Evolutionary conservation across 441 rosid species (phyloP).

Genomic region (Theobroma grandiflorum): DNA sequence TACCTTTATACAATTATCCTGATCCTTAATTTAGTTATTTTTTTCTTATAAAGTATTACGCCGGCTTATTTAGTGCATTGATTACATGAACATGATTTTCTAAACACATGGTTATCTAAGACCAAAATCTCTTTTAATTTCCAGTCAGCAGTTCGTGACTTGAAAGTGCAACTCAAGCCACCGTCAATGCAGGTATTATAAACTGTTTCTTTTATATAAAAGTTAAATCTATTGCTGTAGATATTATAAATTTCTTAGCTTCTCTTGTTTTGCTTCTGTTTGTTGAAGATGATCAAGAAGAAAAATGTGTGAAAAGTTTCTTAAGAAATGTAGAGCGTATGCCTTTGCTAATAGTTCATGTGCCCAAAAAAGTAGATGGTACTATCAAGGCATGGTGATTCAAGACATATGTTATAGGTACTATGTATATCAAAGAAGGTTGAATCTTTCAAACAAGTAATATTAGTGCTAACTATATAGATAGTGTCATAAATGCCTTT

Average conservation of each 20-base stretch:
- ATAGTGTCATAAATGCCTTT: background rate
- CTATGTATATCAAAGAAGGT: background rate
- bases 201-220: background rate
- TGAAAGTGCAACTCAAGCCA: constrained; percentile 96
- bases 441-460: background rate
- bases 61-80: constrained; percentile 1
- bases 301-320: background rate
- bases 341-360: background rate
- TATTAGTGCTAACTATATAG: background rate
- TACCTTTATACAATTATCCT: background rate
- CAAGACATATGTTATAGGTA: background rate
- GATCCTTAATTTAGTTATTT: background rate
- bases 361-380: background rate
- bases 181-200: constrained; percentile 94
- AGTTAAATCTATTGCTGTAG: background rate
- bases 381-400: background rate
- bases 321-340: background rate
- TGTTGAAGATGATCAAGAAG: background rate
- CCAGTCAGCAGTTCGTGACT: constrained; percentile 95
- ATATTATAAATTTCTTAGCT: background rate
- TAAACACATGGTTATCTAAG: constrained; percentile 30
- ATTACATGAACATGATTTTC: background rate
- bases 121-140: constrained; percentile 37
- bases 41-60: background rate
- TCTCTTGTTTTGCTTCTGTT: background rate